Evolutionary conservation across 371 early-diverging fungal species (phyloP).

Genomic region (Massospora cicadina): DNA sequence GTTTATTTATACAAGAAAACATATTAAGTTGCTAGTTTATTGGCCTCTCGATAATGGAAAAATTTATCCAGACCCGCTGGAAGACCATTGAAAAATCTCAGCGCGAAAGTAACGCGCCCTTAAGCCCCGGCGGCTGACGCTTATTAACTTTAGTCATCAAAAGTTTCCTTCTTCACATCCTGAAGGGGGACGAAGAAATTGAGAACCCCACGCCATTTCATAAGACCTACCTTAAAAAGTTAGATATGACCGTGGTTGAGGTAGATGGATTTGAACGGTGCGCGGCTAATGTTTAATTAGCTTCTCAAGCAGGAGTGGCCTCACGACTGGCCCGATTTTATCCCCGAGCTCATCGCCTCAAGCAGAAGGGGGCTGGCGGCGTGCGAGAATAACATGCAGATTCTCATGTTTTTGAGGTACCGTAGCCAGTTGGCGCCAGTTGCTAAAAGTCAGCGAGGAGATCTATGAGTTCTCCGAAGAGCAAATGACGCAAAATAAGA

Average conservation of each 20-base stretch:
- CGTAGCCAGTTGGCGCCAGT: neutral
- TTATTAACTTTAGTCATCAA: conserved; percentile 77
- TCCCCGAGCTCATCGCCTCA: conserved; percentile 93
- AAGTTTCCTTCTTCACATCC: conserved; percentile 75
- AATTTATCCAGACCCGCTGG: conserved; percentile 95
- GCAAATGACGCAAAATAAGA: conserved; percentile 91
- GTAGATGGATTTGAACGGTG: conserved; percentile 21
- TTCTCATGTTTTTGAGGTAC: conserved; percentile 87
- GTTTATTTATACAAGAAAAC: conserved; percentile 23
- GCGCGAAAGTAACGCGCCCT: conserved; percentile 68
- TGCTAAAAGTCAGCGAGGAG: conserved; percentile 63
- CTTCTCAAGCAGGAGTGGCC: conserved; percentile 99
- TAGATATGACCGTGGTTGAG: conserved; percentile 91
- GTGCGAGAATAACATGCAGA: conserved; percentile 98
- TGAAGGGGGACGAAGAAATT: conserved; percentile 76
- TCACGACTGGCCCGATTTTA: conserved; percentile 97
- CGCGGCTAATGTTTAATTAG: conserved; percentile 24
- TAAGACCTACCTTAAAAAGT: conserved; percentile 62
- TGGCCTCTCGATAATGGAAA: conserved; percentile 92
- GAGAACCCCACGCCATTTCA: conserved; percentile 51
- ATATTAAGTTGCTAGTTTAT: conserved; percentile 50
- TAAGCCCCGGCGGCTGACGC: no score
- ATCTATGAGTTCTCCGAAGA: conserved; percentile 96
- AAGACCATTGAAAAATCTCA: conserved; percentile 80
- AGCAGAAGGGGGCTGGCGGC: conserved; percentile 78